Evolutionary conservation across 2,329 filamentous ascomycete species (phyloP), one percentile per base, ranked within the genome.

Genomic region (Aspergillus sp.): DNA sequence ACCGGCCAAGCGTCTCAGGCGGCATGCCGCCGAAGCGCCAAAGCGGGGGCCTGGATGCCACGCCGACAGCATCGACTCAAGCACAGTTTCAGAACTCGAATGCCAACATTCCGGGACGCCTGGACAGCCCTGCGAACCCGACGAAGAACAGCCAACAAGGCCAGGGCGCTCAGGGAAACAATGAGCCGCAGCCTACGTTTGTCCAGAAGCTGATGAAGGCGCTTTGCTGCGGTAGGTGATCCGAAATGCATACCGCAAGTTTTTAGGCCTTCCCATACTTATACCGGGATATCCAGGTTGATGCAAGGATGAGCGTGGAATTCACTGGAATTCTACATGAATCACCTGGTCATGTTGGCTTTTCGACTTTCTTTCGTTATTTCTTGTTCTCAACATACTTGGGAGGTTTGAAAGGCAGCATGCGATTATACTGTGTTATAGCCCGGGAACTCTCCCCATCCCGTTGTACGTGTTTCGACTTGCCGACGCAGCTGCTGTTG

Each of bases 41-140:
- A 79, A 92, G 88, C 84, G 78, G 74, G 67, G 77, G 74, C 53
- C 64, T 78, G 76, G 91, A 96, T 76, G 87, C 90, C 73, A 94
- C 93, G 66, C 91, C 92, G 69, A 89, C 93, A 74, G 91, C 90
- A 71, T 97, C 92, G 74, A 97, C 92, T 66, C 91, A 96, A 79
- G 94, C 94, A 68, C 94, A 97, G 76, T 97, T 97, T 84, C 92
- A 96, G 82, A 94, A 92, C 84, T 97, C 92, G 81, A 91, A 90
- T 73, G 91, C 92, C 76, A 95, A 97, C 77, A 85, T 96, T 67
- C 86, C 90, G 53, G 71, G 72, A 50, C 87, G 86, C 70, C 82
- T 88, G 68, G 85, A 84, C 63, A 84, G 80, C 63, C 79, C 81
- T 23, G 73, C 74, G 19, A 86, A 88, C 72, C 82, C 84, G 60